Base-by-base conservation (phyloP, 495 filamentous ascomycete species). In the Cladorrhinum samala region DNA sequence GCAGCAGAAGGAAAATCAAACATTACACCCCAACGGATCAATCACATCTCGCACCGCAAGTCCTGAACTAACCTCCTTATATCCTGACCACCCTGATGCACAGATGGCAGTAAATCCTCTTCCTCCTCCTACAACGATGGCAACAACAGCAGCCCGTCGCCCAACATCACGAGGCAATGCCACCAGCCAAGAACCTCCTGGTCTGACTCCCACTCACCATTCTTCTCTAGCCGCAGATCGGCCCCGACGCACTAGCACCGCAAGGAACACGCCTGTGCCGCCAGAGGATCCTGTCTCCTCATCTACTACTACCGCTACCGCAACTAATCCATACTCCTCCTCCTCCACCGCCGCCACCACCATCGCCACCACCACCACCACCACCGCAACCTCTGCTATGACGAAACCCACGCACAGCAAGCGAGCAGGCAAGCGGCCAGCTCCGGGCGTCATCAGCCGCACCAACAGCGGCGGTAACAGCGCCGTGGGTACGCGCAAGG, bases 401-500 rank as follows among this genome's bases (percentile, higher is more conserved):
- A 18, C 64, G 2, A 68, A 67, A 30, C 75, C 72, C 25, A 69
- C 69, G n/a, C n/a, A n/a, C 9, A 73, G 67, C 60, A 77, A 72
- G 53, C 73, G 78, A 14, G 48, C 70, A 20, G 45, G 45, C 37
- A 91, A 86, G 68, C 83, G 87, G 27, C 88, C 86, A 20, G 87
- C 87, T 11, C 89, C 88, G 9, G 91, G 86, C 21, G 78, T 83
- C 33, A 80, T 93, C n/a, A 76, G 77, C 25, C 80, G 80, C 14
- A 83, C 79, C 17, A 81, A 81, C 52, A 83, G 87, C 57, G 88
- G 86, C 48, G 86, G 86, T 56, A 68, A 81, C 77, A 55, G 84
- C 83, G 63, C 85, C 59, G 84, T 91, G 56, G 87, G 87, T 30
- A 88, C 82, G 64, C 82, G 91, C 24, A 88, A 87, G 66, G 85